Conservation (phyloP, 2,329 filamentous ascomycete species). For the Colletotrichum gloeosporioides region DNA sequence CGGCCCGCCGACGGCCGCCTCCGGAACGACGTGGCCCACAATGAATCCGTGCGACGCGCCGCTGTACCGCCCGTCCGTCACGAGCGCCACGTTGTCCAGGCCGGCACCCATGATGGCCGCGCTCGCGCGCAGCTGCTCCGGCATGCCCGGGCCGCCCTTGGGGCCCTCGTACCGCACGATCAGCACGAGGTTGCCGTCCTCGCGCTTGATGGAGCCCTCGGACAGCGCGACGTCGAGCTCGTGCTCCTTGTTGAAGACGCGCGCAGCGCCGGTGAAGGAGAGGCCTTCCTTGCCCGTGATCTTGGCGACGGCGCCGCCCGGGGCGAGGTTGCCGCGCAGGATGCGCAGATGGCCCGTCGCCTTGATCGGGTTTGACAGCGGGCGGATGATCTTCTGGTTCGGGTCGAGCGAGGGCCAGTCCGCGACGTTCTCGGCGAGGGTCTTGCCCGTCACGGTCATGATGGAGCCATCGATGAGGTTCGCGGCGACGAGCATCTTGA, state of each 20-base stretch:
- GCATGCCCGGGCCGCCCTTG: conserved; percentile 94
- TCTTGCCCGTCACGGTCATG: conserved; percentile 83
- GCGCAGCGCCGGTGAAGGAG: conserved; percentile 78
- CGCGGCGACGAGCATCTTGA: conserved; percentile 82
- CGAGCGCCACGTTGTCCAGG: conserved; percentile 84
- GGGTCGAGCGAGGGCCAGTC: conserved; percentile 78
- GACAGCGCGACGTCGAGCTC: conserved; percentile 80
- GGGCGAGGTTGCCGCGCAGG: conserved; percentile 85
- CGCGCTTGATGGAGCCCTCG: conserved; percentile 58
- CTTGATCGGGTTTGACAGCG: conserved; percentile 77
- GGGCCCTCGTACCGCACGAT: conserved; percentile 94
- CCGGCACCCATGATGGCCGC: conserved; percentile 94
- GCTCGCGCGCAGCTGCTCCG: conserved; percentile 87
- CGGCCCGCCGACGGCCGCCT: conserved; percentile 87
- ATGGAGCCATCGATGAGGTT: conserved; percentile 79
- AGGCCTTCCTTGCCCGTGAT: conserved; percentile 96
- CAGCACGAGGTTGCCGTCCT: conserved; percentile 80
- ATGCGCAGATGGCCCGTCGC: conserved; percentile 86
- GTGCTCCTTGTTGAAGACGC: conserved; percentile 87
- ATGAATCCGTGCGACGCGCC: conserved; percentile 93
- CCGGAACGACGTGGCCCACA: conserved; percentile 90
- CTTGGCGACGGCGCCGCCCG: conserved; percentile 89
- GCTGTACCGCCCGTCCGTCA: conserved; percentile 90
- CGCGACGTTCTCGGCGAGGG: conserved; percentile 80
- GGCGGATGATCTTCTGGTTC: conserved; percentile 82